A percentile compares a stretch with the other conserved stretches of the same genome.
These are phyloP conservation scores for Brachypodium distachyon DNA, from an alignment of 202 grass and related monocot species.

Conservation along the genomic window DNA sequence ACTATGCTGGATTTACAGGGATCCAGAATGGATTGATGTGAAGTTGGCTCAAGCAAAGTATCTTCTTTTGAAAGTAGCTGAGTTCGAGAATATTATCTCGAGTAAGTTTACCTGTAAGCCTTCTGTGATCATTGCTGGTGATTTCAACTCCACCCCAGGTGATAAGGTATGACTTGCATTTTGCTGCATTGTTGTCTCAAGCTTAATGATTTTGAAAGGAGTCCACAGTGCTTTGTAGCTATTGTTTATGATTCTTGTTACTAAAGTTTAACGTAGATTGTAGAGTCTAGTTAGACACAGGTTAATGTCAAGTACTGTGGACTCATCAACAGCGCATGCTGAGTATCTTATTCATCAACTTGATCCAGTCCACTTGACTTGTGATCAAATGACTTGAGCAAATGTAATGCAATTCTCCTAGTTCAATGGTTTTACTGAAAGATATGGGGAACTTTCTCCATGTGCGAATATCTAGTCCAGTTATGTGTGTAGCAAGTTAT, in stretches of 20 bases:
- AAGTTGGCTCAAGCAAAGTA: constrained; percentile 93
- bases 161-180: constrained; percentile 57
- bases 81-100: constrained; percentile 65
- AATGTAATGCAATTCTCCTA: not conserved
- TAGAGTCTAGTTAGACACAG: not conserved
- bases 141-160: constrained; percentile 88
- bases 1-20: constrained; percentile 45
- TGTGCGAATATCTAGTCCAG: not conserved
- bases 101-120: constrained; percentile 57
- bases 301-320: not conserved
- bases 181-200: not conserved
- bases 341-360: not conserved
- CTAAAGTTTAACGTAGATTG: not conserved
- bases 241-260: constrained; percentile 13
- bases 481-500: not conserved
- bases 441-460: not conserved
- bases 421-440: constrained; percentile 11
- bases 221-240: not conserved
- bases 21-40: constrained; percentile 83
- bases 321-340: not conserved
- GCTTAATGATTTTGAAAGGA: not conserved
- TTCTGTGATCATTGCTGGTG: constrained; percentile 78
- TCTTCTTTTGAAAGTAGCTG: constrained; percentile 63
- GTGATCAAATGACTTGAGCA: not conserved
- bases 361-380: not conserved